Evolutionary conservation across 2,329 filamentous ascomycete species (phyloP), one percentile per base, ranked within the genome.

Genomic region (Penicillium sclerotigenum): DNA sequence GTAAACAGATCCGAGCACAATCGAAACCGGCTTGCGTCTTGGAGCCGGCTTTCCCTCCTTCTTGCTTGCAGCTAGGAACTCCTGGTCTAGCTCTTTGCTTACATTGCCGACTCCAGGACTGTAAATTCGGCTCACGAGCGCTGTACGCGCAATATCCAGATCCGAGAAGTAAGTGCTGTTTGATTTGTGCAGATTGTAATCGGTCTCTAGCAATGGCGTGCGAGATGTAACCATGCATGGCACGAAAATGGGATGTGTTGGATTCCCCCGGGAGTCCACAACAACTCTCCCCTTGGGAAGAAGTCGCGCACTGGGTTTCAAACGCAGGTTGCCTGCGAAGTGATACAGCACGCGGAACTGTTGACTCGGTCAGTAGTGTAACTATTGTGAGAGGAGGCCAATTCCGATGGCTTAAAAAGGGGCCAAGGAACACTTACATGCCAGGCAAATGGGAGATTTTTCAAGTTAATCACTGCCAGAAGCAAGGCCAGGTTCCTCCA

Each of bases 161-260:
- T 96, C 91, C 62, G 86, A 80, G 71, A 96, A 96, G 78, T 95
- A 96, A 29, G 91, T 96, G 65, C 83, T 85, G 77, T 91, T 90
- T 59, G 86, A 87, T 72, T 92, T 91, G 80, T 93, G 89, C 41
- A 91, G 69, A 76, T 94, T 93, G 78, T 91, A 91, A 76, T 96
- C 92, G 66, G 87, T 90, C 75, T 96, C 91, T 64, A 89, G 81
- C 52, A 89, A 75, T 1, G 89, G 83, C 14, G 87, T 83, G 68
- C 86, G 84, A 7, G 87, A 84, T 37, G 80, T 78, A 16, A 87
- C 85, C 56, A 89, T 85, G 49, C 88, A 76, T 46, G 89, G 87
- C 47, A 85, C 83, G 77, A 93, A 94, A 62, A 94, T 83, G 38
- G 87, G 83, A 58, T 85, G 80, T 1, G 86, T 71, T 6, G 65